Base-by-base conservation (phyloP, 805 yeast genomes). In the Pichia manshurica region DNA sequence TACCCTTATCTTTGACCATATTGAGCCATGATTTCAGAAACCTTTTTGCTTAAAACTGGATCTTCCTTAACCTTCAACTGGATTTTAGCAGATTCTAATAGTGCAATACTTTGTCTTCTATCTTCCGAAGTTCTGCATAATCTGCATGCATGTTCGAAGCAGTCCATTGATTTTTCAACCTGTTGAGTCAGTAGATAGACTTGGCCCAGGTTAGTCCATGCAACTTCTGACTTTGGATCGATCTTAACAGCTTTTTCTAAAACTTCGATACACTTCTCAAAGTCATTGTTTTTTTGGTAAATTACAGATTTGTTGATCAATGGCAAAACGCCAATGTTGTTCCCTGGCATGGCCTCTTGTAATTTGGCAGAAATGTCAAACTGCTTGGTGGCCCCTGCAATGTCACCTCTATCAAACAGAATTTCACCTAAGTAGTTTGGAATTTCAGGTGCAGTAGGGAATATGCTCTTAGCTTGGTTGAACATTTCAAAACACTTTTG, bases 391-490 rank as follows among this genome's bases (percentile, higher is more conserved):
- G 98, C 96, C 52, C 77, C 83, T 28, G 66, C 75, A 48, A 78
- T 69, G 57, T 86, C 87, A 63, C 84, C 84, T 59, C 77, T 77
- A 64, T 91, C 97, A 53, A 87, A 82, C 60, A 91, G 75, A 44
- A 91, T 83, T 72, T 93, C 99, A 62, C 98, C 99, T 63, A 82
- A 89, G 69, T 89, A 93, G 73, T 88, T 90, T 71, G 93, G 95
- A 58, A 89, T 84, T 67, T 88, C 96, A 47, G 98, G 87, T 45
- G 85, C 77, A 21, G 90, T 78, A 57, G 96, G 90, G 78, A 87
- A 87, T 65, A 75, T 75, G 65, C 75, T 72, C 61, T 78, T 80
- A 33, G 91, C 88, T 51, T 76, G 81, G 52, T 77, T 74, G 69
- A 88, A 88, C 45, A 61, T 53, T 54, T 76, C 74, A 63, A 79